A percentile compares a stretch with the other conserved stretches of the same genome.
These are phyloP conservation scores for Crucibulum cyathiforme DNA, from an alignment of 1,284 basidiomycete genomes.

Conservation along the genomic window DNA sequence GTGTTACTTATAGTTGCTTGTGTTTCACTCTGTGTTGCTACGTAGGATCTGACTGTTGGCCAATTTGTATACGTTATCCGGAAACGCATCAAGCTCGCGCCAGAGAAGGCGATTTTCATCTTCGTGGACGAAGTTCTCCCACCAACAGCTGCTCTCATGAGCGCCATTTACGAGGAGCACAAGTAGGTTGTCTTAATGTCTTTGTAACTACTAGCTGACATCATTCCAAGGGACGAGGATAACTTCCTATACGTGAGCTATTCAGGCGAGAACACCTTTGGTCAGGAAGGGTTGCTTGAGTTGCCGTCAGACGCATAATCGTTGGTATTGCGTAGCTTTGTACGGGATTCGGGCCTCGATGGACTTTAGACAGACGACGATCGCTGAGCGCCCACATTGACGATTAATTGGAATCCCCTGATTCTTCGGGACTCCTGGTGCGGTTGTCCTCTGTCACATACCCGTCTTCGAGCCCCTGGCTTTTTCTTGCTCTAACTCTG, in stretches of 20 bases:
- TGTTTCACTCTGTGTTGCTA: background rate
- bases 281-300: constrained; percentile 60
- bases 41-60: constrained; percentile 94
- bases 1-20: too few relatives aligned
- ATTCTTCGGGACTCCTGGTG: too few relatives aligned
- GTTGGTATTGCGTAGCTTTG: too few relatives aligned
- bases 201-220: constrained; percentile 19
- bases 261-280: constrained; percentile 97
- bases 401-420: too few relatives aligned
- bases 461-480: constrained; percentile 22
- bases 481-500: constrained; percentile 26
- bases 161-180: constrained; percentile 99
- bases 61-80: constrained; percentile 99
- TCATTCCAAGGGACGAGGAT: constrained; percentile 82
- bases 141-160: constrained; percentile 98
- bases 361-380: too few relatives aligned
- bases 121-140: constrained; percentile 99
- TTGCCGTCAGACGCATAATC: constrained; percentile 50
- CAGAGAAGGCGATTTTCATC: constrained; percentile 99
- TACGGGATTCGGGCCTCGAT: too few relatives aligned
- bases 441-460: constrained; percentile 28
- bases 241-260: constrained; percentile 97
- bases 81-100: constrained; percentile 99
- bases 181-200: constrained; percentile 68
- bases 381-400: too few relatives aligned